Conservation (phyloP, 371 early-diverging fungal species). For the Mortierella sp. region DNA sequence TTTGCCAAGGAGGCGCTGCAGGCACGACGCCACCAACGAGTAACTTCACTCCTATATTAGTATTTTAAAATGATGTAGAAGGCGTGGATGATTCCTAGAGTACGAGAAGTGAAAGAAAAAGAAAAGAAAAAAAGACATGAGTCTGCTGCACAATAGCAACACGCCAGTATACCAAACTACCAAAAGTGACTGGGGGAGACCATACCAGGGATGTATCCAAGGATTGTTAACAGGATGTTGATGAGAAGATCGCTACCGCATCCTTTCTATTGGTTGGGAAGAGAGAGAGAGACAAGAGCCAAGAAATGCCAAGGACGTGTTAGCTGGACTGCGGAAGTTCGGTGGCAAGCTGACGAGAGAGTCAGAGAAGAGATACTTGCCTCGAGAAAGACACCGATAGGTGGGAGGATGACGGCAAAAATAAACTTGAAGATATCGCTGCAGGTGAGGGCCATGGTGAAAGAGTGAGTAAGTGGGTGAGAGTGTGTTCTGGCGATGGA, state of each 20-base stretch:
- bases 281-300: background rate
- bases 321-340: background rate
- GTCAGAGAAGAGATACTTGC: constrained; percentile 11
- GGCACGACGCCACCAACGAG: background rate
- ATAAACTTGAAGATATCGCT: constrained; percentile 55
- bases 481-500: constrained; percentile 78
- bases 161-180: background rate
- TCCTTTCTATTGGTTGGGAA: constrained; percentile 48
- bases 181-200: background rate
- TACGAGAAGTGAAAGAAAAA: background rate
- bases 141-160: background rate
- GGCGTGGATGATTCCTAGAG: constrained; percentile 59
- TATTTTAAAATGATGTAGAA: constrained; percentile 61
- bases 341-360: background rate
- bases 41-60: constrained; percentile 10
- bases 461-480: constrained; percentile 81
- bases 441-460: constrained; percentile 51
- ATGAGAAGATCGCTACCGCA: constrained; percentile 79
- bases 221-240: constrained; percentile 78
- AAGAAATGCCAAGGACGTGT: background rate
- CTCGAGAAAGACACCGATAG: constrained; percentile 58
- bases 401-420: constrained; percentile 55
- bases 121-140: background rate
- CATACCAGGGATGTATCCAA: constrained; percentile 87
- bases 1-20: background rate